These are phyloP conservation scores for Pythium phragmiticola DNA, from an alignment of 352 stramenopile species.

Conservation along the genomic window DNA sequence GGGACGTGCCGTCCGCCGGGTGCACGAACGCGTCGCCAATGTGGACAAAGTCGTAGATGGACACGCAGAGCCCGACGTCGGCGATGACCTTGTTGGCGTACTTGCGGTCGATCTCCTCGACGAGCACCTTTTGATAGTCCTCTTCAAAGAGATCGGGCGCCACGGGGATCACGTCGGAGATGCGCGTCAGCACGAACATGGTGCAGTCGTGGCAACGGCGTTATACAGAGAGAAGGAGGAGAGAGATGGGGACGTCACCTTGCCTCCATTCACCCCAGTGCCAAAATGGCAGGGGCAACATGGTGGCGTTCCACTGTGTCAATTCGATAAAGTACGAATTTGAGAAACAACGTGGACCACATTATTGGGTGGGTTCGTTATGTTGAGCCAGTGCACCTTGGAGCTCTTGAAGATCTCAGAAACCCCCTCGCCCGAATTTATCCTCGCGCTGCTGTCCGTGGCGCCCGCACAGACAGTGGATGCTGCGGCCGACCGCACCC, in stretches of 20 bases:
- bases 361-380: not conserved
- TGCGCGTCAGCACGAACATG: constrained; percentile 85
- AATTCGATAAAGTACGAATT: not conserved
- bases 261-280: constrained; percentile 4
- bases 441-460: no score
- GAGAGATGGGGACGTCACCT: not conserved
- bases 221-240: not conserved
- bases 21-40: constrained; percentile 86
- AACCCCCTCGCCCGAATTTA: no score
- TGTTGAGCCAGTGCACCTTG: not conserved
- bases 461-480: not conserved
- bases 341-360: constrained; percentile 1
- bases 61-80: constrained; percentile 86
- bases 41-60: constrained; percentile 88
- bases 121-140: constrained; percentile 82
- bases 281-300: not conserved
- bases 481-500: constrained; percentile 8
- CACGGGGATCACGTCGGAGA: constrained; percentile 86
- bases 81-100: constrained; percentile 90
- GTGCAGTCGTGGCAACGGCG: not conserved
- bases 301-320: not conserved
- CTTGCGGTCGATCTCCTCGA: constrained; percentile 90
- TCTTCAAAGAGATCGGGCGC: constrained; percentile 75
- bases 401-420: no score
- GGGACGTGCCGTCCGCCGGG: constrained; percentile 81